Evolutionary conservation across 495 filamentous ascomycete species (phyloP), one percentile per base, ranked within the genome.

Genomic region (Penicillium angulare): DNA sequence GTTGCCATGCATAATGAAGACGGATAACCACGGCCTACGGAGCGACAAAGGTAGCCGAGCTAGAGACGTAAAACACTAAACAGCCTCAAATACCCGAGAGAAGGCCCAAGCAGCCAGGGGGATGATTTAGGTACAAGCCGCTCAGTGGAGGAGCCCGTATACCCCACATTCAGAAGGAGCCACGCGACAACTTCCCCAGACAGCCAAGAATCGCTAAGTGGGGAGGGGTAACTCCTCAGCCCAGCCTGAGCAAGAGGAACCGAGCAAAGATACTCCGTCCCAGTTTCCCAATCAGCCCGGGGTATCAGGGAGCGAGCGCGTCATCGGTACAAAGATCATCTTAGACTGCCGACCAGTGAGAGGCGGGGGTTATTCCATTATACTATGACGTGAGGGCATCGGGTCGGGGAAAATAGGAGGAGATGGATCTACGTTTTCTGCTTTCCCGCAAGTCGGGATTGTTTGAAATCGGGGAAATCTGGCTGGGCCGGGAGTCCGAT

Each of bases 141-240:
- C 26, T 13, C 33, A 40, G 40, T 57, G 45, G 55, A 57, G 55
- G 49, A 39, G 49, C 40, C 56, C 36, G 35, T 55, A 55, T 54
- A 62, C 61, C 61, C 61, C 61, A 59, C 61, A 64, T 62, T 33
- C 41, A 34, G 38, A 17, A 22, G 24, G 50, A 24, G 21, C 61
- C 61, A 64, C 59, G 61, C 61, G 61, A 64, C 52, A 47, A 49
- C 36, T 64, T 62, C 61, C 61, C 61, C 61, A 49, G 59, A 63
- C 29, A 29, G 59, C 55, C 59, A 59, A 60, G 59, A 50, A 9
- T 1, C 47, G 59, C 59, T 56, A 60, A 63, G 53, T 20, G 29
- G 46, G 39, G 26, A 38, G 35, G 32, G 31, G 9, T 32, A 32
- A 7, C 29, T 32, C 29, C 29, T 32, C 29, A 15, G 16, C 7